Conservation (phyloP, 2,329 filamentous ascomycete genomes). For the Aplosporella prunicola region DNA sequence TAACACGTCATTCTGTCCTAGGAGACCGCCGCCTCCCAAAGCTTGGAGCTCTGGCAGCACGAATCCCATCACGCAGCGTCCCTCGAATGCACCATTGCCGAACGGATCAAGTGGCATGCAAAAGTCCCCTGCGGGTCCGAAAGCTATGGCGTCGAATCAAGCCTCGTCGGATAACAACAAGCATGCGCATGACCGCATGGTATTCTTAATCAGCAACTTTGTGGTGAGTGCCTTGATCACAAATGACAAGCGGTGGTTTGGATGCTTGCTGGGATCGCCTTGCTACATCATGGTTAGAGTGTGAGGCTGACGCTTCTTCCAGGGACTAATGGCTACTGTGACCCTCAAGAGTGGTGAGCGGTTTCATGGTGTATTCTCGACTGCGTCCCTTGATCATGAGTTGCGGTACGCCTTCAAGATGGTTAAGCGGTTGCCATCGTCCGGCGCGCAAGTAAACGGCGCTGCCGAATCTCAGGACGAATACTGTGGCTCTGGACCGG, state of each 20-base stretch:
- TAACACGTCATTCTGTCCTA: slow-evolving; percentile 15
- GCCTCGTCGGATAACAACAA: slow-evolving; percentile 21
- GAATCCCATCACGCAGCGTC: slow-evolving; percentile 52
- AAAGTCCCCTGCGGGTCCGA: slow-evolving; percentile 32
- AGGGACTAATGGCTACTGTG: slow-evolving; percentile 49
- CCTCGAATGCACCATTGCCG: slow-evolving; percentile 22
- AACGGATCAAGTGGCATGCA: slow-evolving; percentile 43
- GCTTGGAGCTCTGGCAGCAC: slow-evolving; percentile 53
- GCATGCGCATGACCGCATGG: slow-evolving; percentile 50
- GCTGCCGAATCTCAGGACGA: slow-evolving; percentile 29
- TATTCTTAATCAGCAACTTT: slow-evolving; percentile 50
- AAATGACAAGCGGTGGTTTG: background rate
- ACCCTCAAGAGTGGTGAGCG: slow-evolving; percentile 52
- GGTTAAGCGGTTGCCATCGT: slow-evolving; percentile 44
- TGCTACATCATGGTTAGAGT: background rate
- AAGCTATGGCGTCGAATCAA: slow-evolving; percentile 19
- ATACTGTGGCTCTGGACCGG: slow-evolving; percentile 39
- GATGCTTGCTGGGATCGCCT: background rate
- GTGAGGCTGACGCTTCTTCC: slow-evolving; percentile 5
- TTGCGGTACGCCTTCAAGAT: slow-evolving; percentile 55
- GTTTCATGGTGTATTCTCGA: slow-evolving; percentile 52
- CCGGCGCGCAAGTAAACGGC: slow-evolving; percentile 38
- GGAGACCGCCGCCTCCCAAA: slow-evolving; percentile 46
- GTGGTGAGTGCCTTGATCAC: slow-evolving; percentile 38
- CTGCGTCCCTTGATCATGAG: slow-evolving; percentile 44